Evolutionary conservation across 768 basidiomycete species (phyloP).

Genomic region (Kockovaella imperatae): DNA sequence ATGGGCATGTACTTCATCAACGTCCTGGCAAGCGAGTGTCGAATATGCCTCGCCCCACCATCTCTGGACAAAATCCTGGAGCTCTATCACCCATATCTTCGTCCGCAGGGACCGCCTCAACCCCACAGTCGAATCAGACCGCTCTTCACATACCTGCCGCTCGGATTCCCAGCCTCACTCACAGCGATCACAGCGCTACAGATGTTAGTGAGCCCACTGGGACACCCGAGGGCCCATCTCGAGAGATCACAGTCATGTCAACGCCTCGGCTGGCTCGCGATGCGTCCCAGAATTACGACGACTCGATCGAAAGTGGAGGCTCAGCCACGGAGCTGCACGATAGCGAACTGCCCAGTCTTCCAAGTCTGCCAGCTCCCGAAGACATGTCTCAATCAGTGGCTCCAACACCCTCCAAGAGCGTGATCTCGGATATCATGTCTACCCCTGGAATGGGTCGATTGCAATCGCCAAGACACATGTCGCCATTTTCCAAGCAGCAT

Average conservation of each 20-base stretch:
- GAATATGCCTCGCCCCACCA: background rate
- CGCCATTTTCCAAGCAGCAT: background rate
- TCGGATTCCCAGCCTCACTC: slow-evolving; percentile 32
- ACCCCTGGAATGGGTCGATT: slow-evolving; percentile 17
- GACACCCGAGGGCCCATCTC: slow-evolving; percentile 32
- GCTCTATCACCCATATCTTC: background rate
- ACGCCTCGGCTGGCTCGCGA: slow-evolving; percentile 3
- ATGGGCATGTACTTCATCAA: slow-evolving; percentile 13
- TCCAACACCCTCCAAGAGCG: too few species aligned
- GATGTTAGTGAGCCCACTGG: slow-evolving; percentile 23
- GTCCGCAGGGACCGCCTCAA: background rate
- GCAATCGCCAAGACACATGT: background rate
- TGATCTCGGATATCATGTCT: slow-evolving; percentile 2
- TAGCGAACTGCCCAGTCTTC: too few species aligned
- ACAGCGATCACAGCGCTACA: slow-evolving; percentile 25
- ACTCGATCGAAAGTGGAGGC: too few species aligned
- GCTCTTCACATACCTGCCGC: slow-evolving; percentile 13
- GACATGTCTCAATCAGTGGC: too few species aligned
- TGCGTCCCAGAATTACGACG: background rate
- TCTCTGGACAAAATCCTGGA: background rate
- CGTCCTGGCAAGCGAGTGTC: slow-evolving; percentile 17
- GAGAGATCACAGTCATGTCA: slow-evolving; percentile 9
- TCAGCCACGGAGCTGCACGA: too few species aligned
- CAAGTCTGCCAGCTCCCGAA: too few species aligned
- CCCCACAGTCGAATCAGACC: background rate